phyloP scores from a whole-genome alignment of 1,284 basidiomycete species.

The Heterobasidion parviporum region DNA sequence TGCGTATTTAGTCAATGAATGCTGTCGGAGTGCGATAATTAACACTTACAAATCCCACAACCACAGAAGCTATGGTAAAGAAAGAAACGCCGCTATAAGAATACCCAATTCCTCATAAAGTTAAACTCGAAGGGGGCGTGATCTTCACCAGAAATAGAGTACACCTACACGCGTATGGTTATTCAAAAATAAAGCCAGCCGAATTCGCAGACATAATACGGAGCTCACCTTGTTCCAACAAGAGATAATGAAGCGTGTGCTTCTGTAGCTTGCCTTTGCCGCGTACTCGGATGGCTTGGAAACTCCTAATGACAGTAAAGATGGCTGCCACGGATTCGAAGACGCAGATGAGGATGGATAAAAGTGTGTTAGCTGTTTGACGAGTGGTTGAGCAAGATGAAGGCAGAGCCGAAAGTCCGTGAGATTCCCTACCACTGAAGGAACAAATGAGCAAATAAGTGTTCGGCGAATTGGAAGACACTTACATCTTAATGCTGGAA shows the following conservation, averaged over 20 bases:
- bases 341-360: constrained; percentile 21
- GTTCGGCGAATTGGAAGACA: not conserved
- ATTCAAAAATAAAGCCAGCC: not conserved
- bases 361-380: constrained; percentile 15
- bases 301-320: constrained; percentile 20
- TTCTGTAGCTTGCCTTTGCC: constrained; percentile 13
- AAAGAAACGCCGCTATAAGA: constrained; percentile 17
- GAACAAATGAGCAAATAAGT: too few species aligned
- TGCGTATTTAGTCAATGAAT: too few species aligned
- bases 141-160: not conserved
- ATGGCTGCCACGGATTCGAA: constrained; percentile 20
- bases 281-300: constrained; percentile 18
- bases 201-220: not conserved
- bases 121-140: too few species aligned
- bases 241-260: constrained; percentile 18
- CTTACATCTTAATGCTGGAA: constrained; percentile 11
- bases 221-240: constrained; percentile 22
- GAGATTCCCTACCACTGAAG: not conserved
- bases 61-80: constrained; percentile 19
- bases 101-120: not conserved
- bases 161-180: not conserved
- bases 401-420: not conserved
- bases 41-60: constrained; percentile 20
- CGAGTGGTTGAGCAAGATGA: not conserved
- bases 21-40: not conserved